Conservation (phyloP, 208 protist species). For the Willaertia magna region DNA sequence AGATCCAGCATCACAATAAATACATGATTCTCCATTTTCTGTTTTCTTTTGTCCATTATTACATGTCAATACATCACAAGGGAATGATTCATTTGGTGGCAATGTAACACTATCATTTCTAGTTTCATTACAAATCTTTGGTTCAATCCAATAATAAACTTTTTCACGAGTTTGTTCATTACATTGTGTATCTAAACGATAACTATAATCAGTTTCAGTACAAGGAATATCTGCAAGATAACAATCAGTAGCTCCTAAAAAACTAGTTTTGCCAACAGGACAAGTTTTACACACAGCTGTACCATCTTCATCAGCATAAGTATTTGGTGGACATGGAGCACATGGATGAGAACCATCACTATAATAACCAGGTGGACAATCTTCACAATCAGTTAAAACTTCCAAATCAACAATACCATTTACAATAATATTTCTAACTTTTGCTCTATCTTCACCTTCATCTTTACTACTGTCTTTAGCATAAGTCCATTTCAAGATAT, state of each 20-base stretch:
- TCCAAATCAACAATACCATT: background rate
- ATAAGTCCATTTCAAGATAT: background rate
- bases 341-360: background rate
- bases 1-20: background rate
- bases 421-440: background rate
- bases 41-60: background rate
- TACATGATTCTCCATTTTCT: background rate
- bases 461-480: background rate
- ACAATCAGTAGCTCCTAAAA: background rate
- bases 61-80: background rate
- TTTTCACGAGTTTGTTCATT: background rate
- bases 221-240: background rate
- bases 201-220: background rate
- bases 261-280: background rate
- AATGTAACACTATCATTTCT: background rate
- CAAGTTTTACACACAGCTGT: background rate
- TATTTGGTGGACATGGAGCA: background rate
- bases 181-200: background rate
- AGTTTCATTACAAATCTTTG: background rate
- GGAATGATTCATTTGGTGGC: no score
- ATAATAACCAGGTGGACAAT: background rate
- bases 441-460: background rate
- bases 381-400: background rate
- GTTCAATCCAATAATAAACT: background rate
- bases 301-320: background rate